These are phyloP conservation scores for Digitaria exilis DNA, from an alignment of 202 grass and related monocot species.

Conservation along the genomic window DNA sequence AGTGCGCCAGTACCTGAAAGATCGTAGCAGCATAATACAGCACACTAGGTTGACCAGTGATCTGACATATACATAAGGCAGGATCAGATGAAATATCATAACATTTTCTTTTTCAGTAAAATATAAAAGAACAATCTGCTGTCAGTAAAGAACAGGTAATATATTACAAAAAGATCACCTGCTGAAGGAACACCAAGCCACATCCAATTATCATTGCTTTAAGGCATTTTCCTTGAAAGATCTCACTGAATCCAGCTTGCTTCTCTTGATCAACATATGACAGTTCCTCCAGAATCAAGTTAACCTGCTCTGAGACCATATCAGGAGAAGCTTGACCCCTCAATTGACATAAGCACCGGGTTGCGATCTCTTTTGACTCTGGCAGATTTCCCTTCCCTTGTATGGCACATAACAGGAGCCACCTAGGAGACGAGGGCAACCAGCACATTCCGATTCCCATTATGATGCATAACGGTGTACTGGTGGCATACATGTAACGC, in stretches of 20 bases:
- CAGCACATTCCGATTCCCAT: constrained; percentile 91
- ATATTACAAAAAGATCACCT: constrained; percentile 49
- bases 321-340: constrained; percentile 64
- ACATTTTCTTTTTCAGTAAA: neutral
- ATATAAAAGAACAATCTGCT: neutral
- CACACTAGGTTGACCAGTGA: constrained; percentile 94
- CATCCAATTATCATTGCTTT: constrained; percentile 95
- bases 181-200: constrained; percentile 94
- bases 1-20: constrained; percentile 79
- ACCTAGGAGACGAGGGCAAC: constrained; percentile 82
- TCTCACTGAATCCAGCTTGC: constrained; percentile 60
- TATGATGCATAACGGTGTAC: constrained; percentile 64
- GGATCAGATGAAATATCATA: constrained; percentile 10
- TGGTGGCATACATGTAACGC: constrained; percentile 91
- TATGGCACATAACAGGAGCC: constrained; percentile 94
- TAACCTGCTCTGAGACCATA: constrained; percentile 60
- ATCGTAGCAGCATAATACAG: constrained; percentile 98
- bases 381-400: constrained; percentile 69
- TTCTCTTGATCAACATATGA: constrained; percentile 62
- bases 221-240: constrained; percentile 93
- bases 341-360: constrained; percentile 71
- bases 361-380: constrained; percentile 72
- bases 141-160: neutral
- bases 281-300: constrained; percentile 82
- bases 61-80: constrained; percentile 49